A percentile compares a stretch with the other conserved stretches of the same genome.
phyloP scores from a whole-genome alignment of 2,329 filamentous ascomycete species.

The Fusarium robinianum region DNA sequence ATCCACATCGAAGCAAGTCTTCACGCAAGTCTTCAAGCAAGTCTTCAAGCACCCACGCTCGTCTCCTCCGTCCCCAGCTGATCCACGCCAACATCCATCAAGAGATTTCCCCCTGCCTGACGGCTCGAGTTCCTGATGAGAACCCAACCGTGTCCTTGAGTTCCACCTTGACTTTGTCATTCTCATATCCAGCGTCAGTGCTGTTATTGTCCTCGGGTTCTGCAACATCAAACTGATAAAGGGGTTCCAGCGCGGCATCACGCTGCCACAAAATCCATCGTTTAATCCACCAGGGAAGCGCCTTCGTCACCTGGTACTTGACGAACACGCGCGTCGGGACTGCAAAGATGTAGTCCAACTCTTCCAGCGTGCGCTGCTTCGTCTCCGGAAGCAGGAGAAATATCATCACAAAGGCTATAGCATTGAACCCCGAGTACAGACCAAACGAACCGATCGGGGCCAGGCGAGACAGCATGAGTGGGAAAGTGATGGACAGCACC shows the following conservation, averaged over 20 bases:
- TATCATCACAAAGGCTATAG: slow-evolving; percentile 59
- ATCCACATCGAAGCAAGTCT: slow-evolving; percentile 11
- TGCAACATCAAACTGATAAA: slow-evolving; percentile 48
- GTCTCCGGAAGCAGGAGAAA: slow-evolving; percentile 63
- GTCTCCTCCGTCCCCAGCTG: no score
- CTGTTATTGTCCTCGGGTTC: slow-evolving; percentile 41
- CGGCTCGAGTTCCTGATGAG: slow-evolving; percentile 27
- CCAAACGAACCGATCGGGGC: slow-evolving; percentile 56
- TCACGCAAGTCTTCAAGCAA: no score
- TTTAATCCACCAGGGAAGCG: slow-evolving; percentile 64
- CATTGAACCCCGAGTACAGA: slow-evolving; percentile 60
- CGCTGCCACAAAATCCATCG: slow-evolving; percentile 59
- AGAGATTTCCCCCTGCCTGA: not conserved
- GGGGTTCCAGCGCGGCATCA: slow-evolving; percentile 45
- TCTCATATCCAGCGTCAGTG: slow-evolving; percentile 40
- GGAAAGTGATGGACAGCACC: slow-evolving; percentile 67
- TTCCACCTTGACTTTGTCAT: slow-evolving; percentile 47
- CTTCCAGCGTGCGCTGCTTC: slow-evolving; percentile 58
- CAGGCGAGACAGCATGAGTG: slow-evolving; percentile 55
- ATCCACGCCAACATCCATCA: no score
- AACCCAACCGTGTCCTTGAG: slow-evolving; percentile 45
- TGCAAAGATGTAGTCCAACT: slow-evolving; percentile 64
- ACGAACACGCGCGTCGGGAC: slow-evolving; percentile 62
- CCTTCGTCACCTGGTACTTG: slow-evolving; percentile 60
- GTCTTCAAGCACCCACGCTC: no score